Base-by-base conservation (phyloP, 1,284 basidiomycete genomes). In the Pseudozyma sp. region DNA sequence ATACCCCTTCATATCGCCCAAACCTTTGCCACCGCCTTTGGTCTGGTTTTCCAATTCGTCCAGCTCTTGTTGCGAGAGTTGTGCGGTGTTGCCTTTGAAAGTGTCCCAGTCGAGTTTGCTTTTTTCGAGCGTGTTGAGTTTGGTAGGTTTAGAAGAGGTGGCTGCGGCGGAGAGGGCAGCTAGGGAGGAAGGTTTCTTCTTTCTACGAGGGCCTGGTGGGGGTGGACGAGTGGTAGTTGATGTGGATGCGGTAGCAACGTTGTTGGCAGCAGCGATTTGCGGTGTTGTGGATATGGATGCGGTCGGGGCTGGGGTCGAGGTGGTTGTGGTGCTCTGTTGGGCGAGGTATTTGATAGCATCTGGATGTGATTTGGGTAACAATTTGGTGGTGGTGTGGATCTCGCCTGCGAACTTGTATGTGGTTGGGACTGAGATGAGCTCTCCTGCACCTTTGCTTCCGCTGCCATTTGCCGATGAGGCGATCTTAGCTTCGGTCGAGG, bases 61-160 rank as follows among this genome's bases (percentile, higher is more conserved):
- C 14, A 71, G 60, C 50, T 85, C 83, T 12, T 68, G 68, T 21
- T 72, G 66, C 3, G 72, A 74, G 47, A 83, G 51, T 14, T 76
- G 68, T 34, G 52, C 66, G 0, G 69, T 25, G 36, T 53, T 35
- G 40, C 21, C 36, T 59, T 78, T 73, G 60, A 52, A 69, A 10
- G 25, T n/a, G 38, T 70, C 70, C 83, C 83, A 85, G 51, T 85
- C 83, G 49, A 83, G 58, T 59, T 85, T 85, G 58, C 65, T 71
- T 52, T 84, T 84, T 59, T 85, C 83, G 16, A 85, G 68, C 39
- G 83, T 85, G 59, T 83, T 85, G 50, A 85, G 63, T 71, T 84
- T 85, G 62, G 64, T 60, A 4, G 79, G 75, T 45, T 79, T 74
- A 13, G 49, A 67, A 16, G 50, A 19, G 16, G 69, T 49, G 16